These are phyloP conservation scores for Xylona heveae DNA, from an alignment of 495 filamentous ascomycete species.

Conservation along the genomic window DNA sequence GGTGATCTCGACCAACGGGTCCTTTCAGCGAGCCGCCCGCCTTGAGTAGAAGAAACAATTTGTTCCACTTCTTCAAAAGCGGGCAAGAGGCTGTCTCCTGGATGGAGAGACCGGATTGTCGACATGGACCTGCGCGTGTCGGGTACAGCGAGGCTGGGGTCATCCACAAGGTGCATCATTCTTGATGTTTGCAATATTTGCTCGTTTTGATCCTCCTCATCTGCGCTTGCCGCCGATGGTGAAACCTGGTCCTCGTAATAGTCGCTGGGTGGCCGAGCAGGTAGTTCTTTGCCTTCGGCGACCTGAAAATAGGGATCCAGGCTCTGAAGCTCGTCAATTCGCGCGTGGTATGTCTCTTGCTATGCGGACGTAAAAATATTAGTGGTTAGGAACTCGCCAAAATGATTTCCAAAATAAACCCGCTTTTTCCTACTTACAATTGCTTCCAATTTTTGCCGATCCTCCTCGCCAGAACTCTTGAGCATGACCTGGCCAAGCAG, in stretches of 20 bases:
- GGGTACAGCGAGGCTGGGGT: too few relatives aligned
- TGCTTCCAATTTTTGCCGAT: constrained; percentile 63
- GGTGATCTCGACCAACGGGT: too few relatives aligned
- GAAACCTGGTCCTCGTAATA: constrained; percentile 32
- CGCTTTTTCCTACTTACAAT: constrained; percentile 47
- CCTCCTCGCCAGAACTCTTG: constrained; percentile 60
- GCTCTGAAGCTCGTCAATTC: constrained; percentile 64
- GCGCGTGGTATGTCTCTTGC: constrained; percentile 73
- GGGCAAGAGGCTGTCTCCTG: too few relatives aligned
- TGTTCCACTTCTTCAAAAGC: too few relatives aligned
- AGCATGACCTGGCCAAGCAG: constrained; percentile 73
- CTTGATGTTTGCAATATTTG: too few relatives aligned
- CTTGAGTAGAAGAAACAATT: too few relatives aligned
- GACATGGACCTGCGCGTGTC: too few relatives aligned
- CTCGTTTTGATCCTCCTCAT: constrained; percentile 26
- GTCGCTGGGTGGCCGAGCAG: constrained; percentile 53
- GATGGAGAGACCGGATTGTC: too few relatives aligned
- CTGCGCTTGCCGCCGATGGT: constrained; percentile 21
- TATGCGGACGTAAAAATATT: constrained; percentile 13
- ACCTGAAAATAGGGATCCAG: constrained; percentile 35
- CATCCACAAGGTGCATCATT: too few relatives aligned
- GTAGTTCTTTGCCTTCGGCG: constrained; percentile 47
- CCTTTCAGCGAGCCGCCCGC: too few relatives aligned
- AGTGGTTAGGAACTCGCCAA: constrained; percentile 10
- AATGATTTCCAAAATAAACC: constrained; percentile 2